Percentiles rank a stretch among this genome's conserved stretches.
Evolutionary conservation across 2,329 filamentous ascomycete species (phyloP).

Genomic region (Paramyrothecium sp.): DNA sequence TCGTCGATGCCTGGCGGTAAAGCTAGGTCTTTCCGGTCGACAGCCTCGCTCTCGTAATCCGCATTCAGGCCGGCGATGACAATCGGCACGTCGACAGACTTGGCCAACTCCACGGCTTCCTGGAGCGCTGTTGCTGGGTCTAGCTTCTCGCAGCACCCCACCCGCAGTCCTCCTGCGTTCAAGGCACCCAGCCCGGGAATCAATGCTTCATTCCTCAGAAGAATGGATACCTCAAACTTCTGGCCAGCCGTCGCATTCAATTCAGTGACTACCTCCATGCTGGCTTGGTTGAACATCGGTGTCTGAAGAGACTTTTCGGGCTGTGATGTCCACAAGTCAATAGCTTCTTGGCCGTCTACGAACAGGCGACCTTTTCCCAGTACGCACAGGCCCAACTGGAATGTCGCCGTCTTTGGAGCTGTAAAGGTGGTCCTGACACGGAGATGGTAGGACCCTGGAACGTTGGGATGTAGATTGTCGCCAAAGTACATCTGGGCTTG

Average conservation of each 20-base stretch:
- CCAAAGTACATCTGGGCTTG: conserved; percentile 6
- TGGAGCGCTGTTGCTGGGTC: conserved; percentile 6
- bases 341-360: conserved; percentile 27
- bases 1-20: conserved; percentile 59
- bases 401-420: conserved; percentile 12
- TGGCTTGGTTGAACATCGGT: conserved; percentile 33
- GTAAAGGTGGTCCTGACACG: neutral
- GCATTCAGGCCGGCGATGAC: conserved; percentile 53
- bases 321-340: conserved; percentile 29
- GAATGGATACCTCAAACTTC: conserved; percentile 4
- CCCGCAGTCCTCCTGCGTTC: conserved; percentile 1
- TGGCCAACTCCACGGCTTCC: conserved; percentile 35
- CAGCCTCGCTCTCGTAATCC: conserved; percentile 44
- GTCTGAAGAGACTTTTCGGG: conserved; percentile 27
- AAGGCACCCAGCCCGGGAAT: neutral
- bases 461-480: neutral
- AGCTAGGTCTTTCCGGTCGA: conserved; percentile 68
- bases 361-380: conserved; percentile 31
- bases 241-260: conserved; percentile 10
- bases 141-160: conserved; percentile 9
- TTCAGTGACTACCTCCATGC: conserved; percentile 25
- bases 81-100: conserved; percentile 58
- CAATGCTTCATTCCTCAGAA: neutral
- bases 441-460: conserved; percentile 5
- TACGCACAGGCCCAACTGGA: conserved; percentile 31